Percentiles rank a stretch among this genome's conserved stretches.
These are phyloP conservation scores for Torrubiella hemipterigena DNA, from an alignment of 2,329 filamentous ascomycete species.

Conservation along the genomic window DNA sequence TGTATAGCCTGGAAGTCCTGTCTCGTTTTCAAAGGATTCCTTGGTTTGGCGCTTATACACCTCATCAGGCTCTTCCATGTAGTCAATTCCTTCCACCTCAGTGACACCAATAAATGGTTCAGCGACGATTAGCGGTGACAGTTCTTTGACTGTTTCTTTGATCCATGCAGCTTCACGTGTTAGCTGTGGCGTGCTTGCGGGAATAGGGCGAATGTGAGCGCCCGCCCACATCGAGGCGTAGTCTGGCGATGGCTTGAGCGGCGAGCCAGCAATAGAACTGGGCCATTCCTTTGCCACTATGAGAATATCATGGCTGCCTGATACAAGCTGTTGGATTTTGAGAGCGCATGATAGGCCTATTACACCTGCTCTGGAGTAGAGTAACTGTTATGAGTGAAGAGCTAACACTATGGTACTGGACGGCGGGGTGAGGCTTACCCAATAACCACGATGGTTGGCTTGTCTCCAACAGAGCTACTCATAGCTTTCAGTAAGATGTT, in stretches of 20 bases:
- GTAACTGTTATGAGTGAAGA: neutral
- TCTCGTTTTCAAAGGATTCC: too few relatives aligned
- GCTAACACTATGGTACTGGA: too few relatives aligned
- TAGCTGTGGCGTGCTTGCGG: constrained; percentile 1
- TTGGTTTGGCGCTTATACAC: too few relatives aligned
- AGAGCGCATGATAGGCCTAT: constrained; percentile 4
- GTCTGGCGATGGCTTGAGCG: too few relatives aligned
- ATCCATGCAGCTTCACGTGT: constrained; percentile 1
- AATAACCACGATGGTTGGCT: neutral
- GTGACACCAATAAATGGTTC: constrained; percentile 1
- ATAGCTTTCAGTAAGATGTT: neutral
- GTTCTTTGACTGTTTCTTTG: constrained; percentile 2
- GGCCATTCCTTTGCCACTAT: constrained; percentile 2
- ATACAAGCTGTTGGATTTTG: constrained; percentile 2
- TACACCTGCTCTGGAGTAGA: constrained; percentile 3
- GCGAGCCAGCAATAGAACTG: too few relatives aligned
- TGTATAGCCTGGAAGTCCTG: too few relatives aligned
- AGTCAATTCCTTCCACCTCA: neutral
- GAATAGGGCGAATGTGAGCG: constrained; percentile 3
- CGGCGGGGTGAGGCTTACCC: neutral
- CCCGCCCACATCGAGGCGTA: constrained; percentile 3
- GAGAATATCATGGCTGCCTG: neutral
- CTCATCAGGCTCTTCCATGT: too few relatives aligned
- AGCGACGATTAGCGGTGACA: constrained; percentile 1
- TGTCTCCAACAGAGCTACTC: neutral